Conservation (phyloP, 352 stramenopile genomes). For the Globisporangium emineosum region DNA sequence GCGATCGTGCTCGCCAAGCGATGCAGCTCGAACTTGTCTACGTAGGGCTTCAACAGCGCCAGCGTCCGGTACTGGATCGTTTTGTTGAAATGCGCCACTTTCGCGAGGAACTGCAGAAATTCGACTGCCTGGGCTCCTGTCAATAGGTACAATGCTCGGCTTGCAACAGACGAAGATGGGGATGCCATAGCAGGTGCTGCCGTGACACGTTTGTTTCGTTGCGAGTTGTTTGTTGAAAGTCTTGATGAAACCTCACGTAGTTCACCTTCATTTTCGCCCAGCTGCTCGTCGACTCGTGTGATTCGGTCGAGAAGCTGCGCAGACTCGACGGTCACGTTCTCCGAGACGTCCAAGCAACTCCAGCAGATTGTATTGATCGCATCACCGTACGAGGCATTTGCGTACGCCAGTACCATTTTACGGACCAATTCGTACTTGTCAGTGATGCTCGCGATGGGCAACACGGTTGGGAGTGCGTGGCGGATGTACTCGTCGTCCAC, state of each 20-base stretch:
- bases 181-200: neutral
- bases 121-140: constrained; percentile 48
- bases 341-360: constrained; percentile 65
- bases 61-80: constrained; percentile 47
- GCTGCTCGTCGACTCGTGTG: constrained; percentile 23
- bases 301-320: constrained; percentile 58
- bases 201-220: neutral
- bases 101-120: constrained; percentile 69
- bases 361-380: constrained; percentile 63
- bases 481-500: constrained; percentile 61
- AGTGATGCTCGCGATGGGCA: constrained; percentile 50
- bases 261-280: neutral
- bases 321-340: constrained; percentile 65
- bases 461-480: constrained; percentile 49
- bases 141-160: constrained; percentile 50
- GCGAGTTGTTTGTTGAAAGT: constrained; percentile 5
- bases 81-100: constrained; percentile 62
- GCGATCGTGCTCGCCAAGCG: constrained; percentile 46
- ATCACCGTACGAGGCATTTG: constrained; percentile 48
- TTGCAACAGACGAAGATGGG: constrained; percentile 21
- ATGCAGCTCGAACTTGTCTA: constrained; percentile 42
- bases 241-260: neutral
- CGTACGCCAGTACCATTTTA: constrained; percentile 53
- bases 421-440: constrained; percentile 55
- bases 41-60: constrained; percentile 39